Base-by-base conservation (phyloP, 2,329 filamentous ascomycete genomes). In the Colletotrichum tamarilloi region DNA sequence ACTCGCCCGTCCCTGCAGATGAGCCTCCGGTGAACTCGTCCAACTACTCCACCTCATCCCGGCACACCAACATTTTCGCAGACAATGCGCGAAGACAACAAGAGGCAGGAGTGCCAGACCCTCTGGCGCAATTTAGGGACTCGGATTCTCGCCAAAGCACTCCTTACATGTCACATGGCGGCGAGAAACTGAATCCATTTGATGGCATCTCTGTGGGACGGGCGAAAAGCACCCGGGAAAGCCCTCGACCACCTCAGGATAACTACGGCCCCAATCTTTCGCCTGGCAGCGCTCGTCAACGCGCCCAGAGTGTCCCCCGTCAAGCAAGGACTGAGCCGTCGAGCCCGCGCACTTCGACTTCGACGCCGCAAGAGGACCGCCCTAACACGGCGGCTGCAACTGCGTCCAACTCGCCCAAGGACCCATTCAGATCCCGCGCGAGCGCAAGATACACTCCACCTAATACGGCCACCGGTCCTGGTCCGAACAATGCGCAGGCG, bases 151-250 rank as follows among this genome's bases (percentile, higher is more conserved):
- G 89, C n/a, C 84, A 89, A 67, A 89, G 88, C 76, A 89, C 87
- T 6, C 89, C 90, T 0, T 92, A 92, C 77, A 84, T 85, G 55
- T 86, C 84, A 1, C 85, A 87, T 38, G 85, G 88, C 14, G 89
- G 90, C 42, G 90, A 92, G 78, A 91, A 88, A 80, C 87, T 88
- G 5, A 87, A 90, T 58, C 86, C 88, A 0, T 90, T 89, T 72
- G 88, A 90, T 57, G 86, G 84, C 2, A 80, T 79, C 7, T 77
- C 83, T 11, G 69, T 87, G n/a, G 81, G 82, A 60, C 82, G 87
- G n/a, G 82, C 86, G 5, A 84, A 83, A 73, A 89, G 86, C 78
- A 84, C 84, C 22, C 84, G 85, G 42, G 82, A 85, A 38, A 75
- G 80, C 8, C 75, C 79, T 16, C 81, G 80, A 19, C 78, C 70